phyloP scores from a whole-genome alignment of 345 rosid species.

The Euphorbia lathyris region DNA sequence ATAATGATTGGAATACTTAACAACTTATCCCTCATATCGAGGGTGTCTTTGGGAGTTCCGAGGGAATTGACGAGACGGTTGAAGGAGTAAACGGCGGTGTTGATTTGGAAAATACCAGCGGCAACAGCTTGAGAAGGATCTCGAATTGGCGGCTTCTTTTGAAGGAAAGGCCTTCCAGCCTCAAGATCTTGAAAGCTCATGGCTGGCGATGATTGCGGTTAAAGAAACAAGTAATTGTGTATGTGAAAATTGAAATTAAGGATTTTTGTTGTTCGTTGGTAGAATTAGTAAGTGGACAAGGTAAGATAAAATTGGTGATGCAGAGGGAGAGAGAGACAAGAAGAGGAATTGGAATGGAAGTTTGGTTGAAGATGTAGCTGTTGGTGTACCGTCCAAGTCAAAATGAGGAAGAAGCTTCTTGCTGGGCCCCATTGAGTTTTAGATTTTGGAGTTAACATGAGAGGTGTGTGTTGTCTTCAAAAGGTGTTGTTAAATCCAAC shows the following conservation, averaged over 20 bases:
- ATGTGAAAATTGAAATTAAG: background rate
- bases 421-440: constrained; percentile 5
- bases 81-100: constrained; percentile 63
- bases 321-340: background rate
- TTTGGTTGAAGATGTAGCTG: background rate
- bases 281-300: background rate
- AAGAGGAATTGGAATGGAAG: background rate
- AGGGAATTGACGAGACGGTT: constrained; percentile 69
- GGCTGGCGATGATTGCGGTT: background rate
- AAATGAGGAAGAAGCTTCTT: constrained; percentile 10
- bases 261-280: background rate
- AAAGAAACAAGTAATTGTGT: background rate
- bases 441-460: background rate
- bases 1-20: constrained; percentile 20
- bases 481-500: background rate
- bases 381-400: constrained; percentile 11
- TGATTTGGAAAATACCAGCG: constrained; percentile 65
- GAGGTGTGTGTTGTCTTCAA: background rate
- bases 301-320: background rate
- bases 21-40: constrained; percentile 63
- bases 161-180: constrained; percentile 29
- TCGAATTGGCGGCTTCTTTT: constrained; percentile 14
- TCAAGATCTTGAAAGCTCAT: constrained; percentile 70
- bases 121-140: constrained; percentile 65
- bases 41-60: constrained; percentile 72